These are phyloP conservation scores for Apophysomyces trapeziformis DNA, from an alignment of 371 early-diverging fungal species.

Conservation along the genomic window DNA sequence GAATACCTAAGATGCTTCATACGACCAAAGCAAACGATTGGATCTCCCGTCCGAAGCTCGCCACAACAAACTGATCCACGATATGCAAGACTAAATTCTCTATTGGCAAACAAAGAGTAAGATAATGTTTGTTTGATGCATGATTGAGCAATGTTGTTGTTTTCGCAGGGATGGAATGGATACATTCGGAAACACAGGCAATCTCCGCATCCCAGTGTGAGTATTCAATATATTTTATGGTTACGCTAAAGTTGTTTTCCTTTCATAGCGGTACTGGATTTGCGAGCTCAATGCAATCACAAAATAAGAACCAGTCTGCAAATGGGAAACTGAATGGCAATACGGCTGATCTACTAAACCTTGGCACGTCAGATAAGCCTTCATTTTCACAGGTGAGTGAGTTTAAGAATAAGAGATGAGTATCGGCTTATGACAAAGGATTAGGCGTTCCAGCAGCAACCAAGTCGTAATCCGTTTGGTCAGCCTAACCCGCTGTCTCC, in stretches of 20 bases:
- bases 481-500: slow-evolving; percentile 18
- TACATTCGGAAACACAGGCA: slow-evolving; percentile 15
- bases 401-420: not conserved
- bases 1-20: not conserved
- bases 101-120: slow-evolving; percentile 12
- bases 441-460: slow-evolving; percentile 34
- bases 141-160: slow-evolving; percentile 1
- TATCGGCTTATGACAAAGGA: no score
- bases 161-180: slow-evolving; percentile 13
- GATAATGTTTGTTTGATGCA: not conserved
- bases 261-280: slow-evolving; percentile 39
- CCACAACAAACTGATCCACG: slow-evolving; percentile 7
- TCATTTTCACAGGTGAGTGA: not conserved
- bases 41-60: not conserved
- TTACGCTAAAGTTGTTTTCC: not conserved
- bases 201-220: slow-evolving; percentile 13
- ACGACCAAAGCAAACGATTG: not conserved
- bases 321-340: slow-evolving; percentile 1
- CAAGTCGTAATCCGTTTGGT: slow-evolving; percentile 50
- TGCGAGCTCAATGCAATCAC: slow-evolving; percentile 34
- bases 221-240: not conserved
- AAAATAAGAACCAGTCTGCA: slow-evolving; percentile 8
- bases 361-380: not conserved
- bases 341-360: slow-evolving; percentile 13
- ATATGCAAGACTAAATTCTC: slow-evolving; percentile 12